Evolutionary conservation across 768 basidiomycete genomes (phyloP).

Genomic region (Panus rudis): DNA sequence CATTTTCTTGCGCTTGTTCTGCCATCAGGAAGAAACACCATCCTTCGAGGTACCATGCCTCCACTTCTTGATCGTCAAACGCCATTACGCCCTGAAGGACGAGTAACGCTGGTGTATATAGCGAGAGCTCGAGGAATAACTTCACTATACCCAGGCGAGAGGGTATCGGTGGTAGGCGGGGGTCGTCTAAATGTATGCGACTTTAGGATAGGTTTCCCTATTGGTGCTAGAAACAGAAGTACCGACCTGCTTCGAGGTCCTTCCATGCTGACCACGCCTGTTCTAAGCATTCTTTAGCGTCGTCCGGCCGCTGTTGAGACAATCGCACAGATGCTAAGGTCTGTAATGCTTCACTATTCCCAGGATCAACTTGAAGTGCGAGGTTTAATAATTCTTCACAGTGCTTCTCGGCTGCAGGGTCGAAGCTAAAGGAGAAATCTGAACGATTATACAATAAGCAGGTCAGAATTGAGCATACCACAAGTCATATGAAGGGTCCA

Average conservation of each 20-base stretch:
- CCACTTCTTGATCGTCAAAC: slow-evolving; percentile 78
- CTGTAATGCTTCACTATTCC: slow-evolving; percentile 75
- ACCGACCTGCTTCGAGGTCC: slow-evolving; percentile 51
- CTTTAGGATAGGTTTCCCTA: background rate
- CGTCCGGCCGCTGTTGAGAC: slow-evolving; percentile 79
- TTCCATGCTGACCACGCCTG: slow-evolving; percentile 65
- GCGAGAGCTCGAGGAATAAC: slow-evolving; percentile 69
- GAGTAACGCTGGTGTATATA: slow-evolving; percentile 65
- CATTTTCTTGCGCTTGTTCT: slow-evolving; percentile 57
- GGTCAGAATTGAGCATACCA: slow-evolving; percentile 49
- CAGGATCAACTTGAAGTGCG: slow-evolving; percentile 70
- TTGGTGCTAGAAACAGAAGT: slow-evolving; percentile 1
- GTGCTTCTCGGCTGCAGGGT: slow-evolving; percentile 71
- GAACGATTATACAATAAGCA: background rate
- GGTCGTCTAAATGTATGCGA: slow-evolving; percentile 43
- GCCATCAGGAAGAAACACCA: slow-evolving; percentile 89
- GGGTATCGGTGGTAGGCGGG: slow-evolving; percentile 63
- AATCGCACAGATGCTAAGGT: slow-evolving; percentile 80
- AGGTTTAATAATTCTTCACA: slow-evolving; percentile 70
- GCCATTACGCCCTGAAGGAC: slow-evolving; percentile 76
- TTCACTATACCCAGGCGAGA: slow-evolving; percentile 70
- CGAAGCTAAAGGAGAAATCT: slow-evolving; percentile 46
- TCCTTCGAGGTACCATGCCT: slow-evolving; percentile 92
- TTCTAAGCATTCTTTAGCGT: slow-evolving; percentile 65
- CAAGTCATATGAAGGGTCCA: slow-evolving; percentile 84